Evolutionary conservation across 169 alveolate species (phyloP), one percentile per base, ranked within the genome.

Genomic region (Plasmodium blacklocki): DNA sequence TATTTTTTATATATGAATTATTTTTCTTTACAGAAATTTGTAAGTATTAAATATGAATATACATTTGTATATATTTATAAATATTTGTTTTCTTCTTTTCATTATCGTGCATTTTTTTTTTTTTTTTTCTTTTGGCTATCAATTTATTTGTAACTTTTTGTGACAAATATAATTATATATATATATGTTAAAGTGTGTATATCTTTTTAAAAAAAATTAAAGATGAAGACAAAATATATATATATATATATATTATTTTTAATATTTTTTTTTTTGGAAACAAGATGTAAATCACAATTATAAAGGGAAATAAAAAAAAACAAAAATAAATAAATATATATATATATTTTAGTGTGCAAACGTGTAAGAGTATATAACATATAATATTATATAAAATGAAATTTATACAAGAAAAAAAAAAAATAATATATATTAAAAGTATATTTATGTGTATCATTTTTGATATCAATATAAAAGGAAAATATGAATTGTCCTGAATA

Each of bases 311-410:
- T 8, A 56, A 63, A 49, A 49, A 9, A 74, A 74, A n/a, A 15
- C 19, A 56, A 60, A 45, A 19, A 18, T 74, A 60, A 60, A 43
- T 11, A 39, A 0, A 39, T 39, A 39, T 39, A 39, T 39, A 39
- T 32, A 39, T 39, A 39, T 39, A 39, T 39, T 5, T 39, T 39
- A 45, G 73, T 60, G 74, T 66, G 88, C 74, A 74, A 58, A 29
- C 74, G 14, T 45, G 86, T 73, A 54, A 39, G 71, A 39, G 5
- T 39, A 39, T 39, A 56, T 56, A 56, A 9, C 14, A n/a, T 9
- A 47, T 68, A 43, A 49, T 49, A 43, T 23, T 45, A 68, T 18
- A 45, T 29, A 63, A 68, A 45, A 68, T n/a, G 39, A 32, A 66
- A 32, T 66, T 66, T 15, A 32, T 11, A 32, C 58, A 29, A 66